phyloP scores from a whole-genome alignment of 106 monocot species.

The Acorus gramineus region DNA sequence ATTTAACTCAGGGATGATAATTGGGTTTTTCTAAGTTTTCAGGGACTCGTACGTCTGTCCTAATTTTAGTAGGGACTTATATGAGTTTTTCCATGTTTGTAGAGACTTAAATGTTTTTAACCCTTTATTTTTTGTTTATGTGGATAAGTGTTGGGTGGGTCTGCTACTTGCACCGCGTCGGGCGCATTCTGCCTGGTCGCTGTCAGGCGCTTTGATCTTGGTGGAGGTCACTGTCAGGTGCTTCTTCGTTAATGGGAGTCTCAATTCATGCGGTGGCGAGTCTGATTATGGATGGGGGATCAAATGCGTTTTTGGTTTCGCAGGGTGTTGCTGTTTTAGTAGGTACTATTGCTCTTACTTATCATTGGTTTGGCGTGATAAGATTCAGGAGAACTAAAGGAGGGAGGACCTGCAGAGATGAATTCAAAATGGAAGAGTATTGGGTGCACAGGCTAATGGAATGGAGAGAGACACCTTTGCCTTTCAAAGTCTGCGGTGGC shows the following conservation, averaged over 20 bases:
- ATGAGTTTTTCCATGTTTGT: too few relatives aligned
- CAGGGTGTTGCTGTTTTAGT: neutral
- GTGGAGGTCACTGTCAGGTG: neutral
- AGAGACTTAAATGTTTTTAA: too few relatives aligned
- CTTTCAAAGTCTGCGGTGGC: neutral
- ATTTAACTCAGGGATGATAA: too few relatives aligned
- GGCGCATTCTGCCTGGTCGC: slow-evolving; percentile 6
- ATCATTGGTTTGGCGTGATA: neutral
- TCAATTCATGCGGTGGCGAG: neutral
- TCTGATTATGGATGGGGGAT: slow-evolving; percentile 3
- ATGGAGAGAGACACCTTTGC: neutral
- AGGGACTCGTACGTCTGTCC: too few relatives aligned
- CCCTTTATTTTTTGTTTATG: too few relatives aligned
- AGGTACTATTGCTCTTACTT: slow-evolving; percentile 9
- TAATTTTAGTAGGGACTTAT: too few relatives aligned
- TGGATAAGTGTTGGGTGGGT: slow-evolving; percentile 10
- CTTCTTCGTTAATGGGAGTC: neutral
- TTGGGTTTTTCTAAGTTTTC: too few relatives aligned
- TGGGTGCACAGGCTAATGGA: slow-evolving; percentile 8
- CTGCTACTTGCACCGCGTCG: slow-evolving; percentile 12
- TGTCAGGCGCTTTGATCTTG: neutral
- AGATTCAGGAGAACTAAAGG: neutral
- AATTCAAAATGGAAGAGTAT: slow-evolving; percentile 8
- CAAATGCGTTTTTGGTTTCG: neutral
- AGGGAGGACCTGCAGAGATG: neutral